Conservation (phyloP, 805 yeast species). For the Candida boidinii region DNA sequence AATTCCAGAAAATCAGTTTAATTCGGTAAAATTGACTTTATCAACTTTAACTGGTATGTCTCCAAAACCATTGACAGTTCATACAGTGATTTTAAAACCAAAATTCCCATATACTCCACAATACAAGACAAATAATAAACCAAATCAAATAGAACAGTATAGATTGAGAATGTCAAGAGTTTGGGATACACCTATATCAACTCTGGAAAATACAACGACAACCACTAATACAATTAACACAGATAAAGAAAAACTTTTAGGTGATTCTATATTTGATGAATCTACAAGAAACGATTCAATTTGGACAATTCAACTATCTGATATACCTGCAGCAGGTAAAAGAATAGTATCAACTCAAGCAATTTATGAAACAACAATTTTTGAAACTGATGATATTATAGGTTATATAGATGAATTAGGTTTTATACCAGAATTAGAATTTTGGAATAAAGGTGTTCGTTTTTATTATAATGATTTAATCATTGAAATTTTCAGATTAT, state of each 20-base stretch:
- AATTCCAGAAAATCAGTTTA: constrained; percentile 31
- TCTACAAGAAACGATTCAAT: constrained; percentile 18
- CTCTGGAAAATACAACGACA: neutral
- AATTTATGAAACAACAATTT: constrained; percentile 51
- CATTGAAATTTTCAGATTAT: constrained; percentile 47
- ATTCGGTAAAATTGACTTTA: constrained; percentile 37
- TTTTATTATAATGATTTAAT: constrained; percentile 54
- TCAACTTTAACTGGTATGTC: constrained; percentile 43
- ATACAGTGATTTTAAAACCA: constrained; percentile 42
- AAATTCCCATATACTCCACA: constrained; percentile 44
- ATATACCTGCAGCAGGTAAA: constrained; percentile 72
- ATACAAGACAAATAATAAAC: constrained; percentile 45
- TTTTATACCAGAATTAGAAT: constrained; percentile 54
- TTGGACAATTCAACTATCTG: constrained; percentile 62
- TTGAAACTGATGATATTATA: constrained; percentile 36
- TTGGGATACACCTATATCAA: constrained; percentile 33
- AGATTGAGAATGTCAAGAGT: constrained; percentile 39
- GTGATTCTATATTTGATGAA: constrained; percentile 10
- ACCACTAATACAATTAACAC: neutral
- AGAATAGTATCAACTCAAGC: constrained; percentile 58
- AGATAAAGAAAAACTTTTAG: constrained; percentile 1
- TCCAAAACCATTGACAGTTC: constrained; percentile 37
- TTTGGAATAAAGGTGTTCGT: constrained; percentile 51
- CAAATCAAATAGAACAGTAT: constrained; percentile 49
- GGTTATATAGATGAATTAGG: constrained; percentile 57